phyloP scores from a whole-genome alignment of 768 basidiomycete genomes.

The Suillus spraguei region DNA sequence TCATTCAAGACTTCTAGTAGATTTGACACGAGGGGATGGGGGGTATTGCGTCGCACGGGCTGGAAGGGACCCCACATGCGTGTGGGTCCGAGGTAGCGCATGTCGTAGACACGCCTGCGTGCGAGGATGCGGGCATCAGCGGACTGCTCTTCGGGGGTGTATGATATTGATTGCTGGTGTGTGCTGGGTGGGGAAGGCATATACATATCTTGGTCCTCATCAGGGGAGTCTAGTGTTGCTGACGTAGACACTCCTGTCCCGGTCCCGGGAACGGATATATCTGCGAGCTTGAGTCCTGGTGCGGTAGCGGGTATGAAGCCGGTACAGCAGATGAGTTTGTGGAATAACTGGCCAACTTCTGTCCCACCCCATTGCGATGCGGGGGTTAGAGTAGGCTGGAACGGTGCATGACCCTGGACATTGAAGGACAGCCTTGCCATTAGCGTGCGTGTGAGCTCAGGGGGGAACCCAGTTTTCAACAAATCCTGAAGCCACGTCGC shows the following conservation, averaged over 20 bases:
- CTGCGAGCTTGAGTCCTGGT: background rate
- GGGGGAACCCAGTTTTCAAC: conserved; percentile 36
- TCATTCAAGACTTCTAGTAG: conserved; percentile 12
- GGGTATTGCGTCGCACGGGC: conserved; percentile 14
- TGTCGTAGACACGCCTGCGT: conserved; percentile 32
- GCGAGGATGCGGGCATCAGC: conserved; percentile 31
- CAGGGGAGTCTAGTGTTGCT: background rate
- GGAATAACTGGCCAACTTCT: conserved; percentile 38
- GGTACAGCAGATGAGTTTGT: conserved; percentile 45
- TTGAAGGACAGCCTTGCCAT: conserved; percentile 21
- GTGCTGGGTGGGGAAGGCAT: background rate
- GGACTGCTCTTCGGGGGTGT: conserved; percentile 16
- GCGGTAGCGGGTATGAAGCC: conserved; percentile 41
- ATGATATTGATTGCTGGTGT: background rate
- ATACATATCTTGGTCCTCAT: background rate
- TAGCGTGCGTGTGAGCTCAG: conserved; percentile 31
- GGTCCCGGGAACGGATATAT: background rate
- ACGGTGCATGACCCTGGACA: conserved; percentile 21
- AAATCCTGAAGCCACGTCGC: conserved; percentile 38
- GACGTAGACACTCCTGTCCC: background rate
- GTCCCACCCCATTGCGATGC: conserved; percentile 29
- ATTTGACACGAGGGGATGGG: background rate
- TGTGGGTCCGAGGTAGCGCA: conserved; percentile 31
- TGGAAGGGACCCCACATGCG: conserved; percentile 33
- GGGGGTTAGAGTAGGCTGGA: conserved; percentile 19